Conservation (phyloP, 768 basidiomycete species). For the Rubroboletus satanas region DNA sequence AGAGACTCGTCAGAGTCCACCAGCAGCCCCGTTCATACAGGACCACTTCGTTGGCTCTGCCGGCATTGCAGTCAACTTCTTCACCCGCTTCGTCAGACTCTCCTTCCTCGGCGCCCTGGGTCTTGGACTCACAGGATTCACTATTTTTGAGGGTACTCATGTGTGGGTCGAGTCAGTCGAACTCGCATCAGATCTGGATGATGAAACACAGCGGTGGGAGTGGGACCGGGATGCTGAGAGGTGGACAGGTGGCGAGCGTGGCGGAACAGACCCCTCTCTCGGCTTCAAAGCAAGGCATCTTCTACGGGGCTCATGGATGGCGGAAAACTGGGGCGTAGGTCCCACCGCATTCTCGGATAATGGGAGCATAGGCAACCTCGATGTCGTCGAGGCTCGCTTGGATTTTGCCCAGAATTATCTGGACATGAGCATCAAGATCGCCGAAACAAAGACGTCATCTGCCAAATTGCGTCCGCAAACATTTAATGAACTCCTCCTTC, state of each 20-base stretch:
- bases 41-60: conserved; percentile 35
- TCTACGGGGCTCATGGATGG: conserved; percentile 70
- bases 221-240: conserved; percentile 62
- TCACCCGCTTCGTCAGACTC: conserved; percentile 47
- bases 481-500: conserved; percentile 48
- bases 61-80: conserved; percentile 40
- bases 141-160: conserved; percentile 56
- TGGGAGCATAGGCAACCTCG: conserved; percentile 36
- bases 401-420: conserved; percentile 54
- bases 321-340: conserved; percentile 59
- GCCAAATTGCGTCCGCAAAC: conserved; percentile 48
- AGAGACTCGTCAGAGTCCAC: conserved; percentile 1
- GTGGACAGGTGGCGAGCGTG: conserved; percentile 56
- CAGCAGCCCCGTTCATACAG: conserved; percentile 18
- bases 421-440: conserved; percentile 44
- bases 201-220: conserved; percentile 55
- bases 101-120: conserved; percentile 43
- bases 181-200: conserved; percentile 44
- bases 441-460: conserved; percentile 36
- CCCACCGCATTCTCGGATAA: conserved; percentile 35
- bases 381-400: conserved; percentile 52
- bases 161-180: conserved; percentile 60
- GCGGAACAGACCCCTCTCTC: conserved; percentile 72
- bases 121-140: conserved; percentile 41
- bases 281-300: conserved; percentile 59